Evolutionary conservation across 139 green algal genomes (phyloP).

Genomic region (Yamagishiella unicocca): DNA sequence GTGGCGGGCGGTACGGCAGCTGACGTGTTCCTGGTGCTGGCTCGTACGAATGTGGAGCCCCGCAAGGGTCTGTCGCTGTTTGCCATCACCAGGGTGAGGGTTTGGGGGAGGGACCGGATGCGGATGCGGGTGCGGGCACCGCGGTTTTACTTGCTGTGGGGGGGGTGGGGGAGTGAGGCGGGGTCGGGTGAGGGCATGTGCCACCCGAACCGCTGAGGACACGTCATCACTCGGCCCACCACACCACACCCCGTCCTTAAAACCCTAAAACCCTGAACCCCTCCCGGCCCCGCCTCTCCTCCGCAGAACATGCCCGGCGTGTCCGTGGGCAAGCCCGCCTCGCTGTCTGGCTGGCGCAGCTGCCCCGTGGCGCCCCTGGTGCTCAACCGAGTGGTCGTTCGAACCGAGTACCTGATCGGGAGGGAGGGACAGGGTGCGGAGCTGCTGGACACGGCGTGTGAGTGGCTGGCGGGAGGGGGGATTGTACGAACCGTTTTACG

Average conservation of each 20-base stretch:
- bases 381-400: not conserved
- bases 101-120: no score
- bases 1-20: not conserved
- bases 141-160: not conserved
- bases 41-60: not conserved
- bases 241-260: no score
- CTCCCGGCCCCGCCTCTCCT: not conserved
- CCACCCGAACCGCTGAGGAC: no score
- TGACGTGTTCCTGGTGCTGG: conserved; percentile 19
- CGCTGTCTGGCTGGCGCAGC: not conserved
- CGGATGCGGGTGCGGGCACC: no score
- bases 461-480: no score
- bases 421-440: not conserved
- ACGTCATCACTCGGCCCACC: no score
- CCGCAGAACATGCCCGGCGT: conserved; percentile 1
- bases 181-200: no score
- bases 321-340: not conserved
- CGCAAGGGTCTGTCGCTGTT: conserved; percentile 15
- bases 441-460: not conserved
- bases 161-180: no score
- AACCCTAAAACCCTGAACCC: not conserved
- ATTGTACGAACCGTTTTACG: no score
- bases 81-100: not conserved
- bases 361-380: not conserved
- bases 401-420: not conserved